phyloP scores from a whole-genome alignment of 225 moss, liverwort and hornwort genomes.

The Pseudisothecium myosuroides region DNA sequence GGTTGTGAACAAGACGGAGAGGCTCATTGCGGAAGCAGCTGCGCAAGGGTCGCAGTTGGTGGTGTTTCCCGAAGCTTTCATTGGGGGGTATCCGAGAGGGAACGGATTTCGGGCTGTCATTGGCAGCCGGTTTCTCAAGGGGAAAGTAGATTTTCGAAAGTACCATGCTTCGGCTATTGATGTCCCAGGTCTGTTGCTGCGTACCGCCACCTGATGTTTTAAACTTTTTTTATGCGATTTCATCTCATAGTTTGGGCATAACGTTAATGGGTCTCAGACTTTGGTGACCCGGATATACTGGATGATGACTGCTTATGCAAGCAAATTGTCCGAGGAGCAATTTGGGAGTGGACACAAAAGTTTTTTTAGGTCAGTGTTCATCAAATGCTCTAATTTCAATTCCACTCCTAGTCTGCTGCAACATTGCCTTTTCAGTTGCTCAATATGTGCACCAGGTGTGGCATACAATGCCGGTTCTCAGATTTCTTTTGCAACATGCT shows the following conservation, averaged over 20 bases:
- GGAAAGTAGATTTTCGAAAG: slow-evolving; percentile 55
- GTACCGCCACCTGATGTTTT: not conserved
- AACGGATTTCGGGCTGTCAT: slow-evolving; percentile 42
- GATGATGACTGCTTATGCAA: not conserved
- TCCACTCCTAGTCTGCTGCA: not conserved
- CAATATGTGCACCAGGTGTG: not conserved
- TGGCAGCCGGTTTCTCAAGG: slow-evolving; percentile 47
- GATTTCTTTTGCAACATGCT: not conserved
- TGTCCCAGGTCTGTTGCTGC: slow-evolving; percentile 45
- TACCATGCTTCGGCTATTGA: slow-evolving; percentile 59
- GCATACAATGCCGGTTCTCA: not conserved
- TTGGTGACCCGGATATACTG: not conserved
- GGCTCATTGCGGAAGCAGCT: slow-evolving; percentile 50
- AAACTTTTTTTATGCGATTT: not conserved
- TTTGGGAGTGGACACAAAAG: too few species aligned
- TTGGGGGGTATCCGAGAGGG: slow-evolving; percentile 64
- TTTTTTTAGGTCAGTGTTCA: too few species aligned
- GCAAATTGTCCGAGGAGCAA: too few species aligned
- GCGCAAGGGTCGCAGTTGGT: slow-evolving; percentile 47
- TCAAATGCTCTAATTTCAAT: not conserved
- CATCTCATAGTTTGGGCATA: not conserved
- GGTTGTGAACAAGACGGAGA: slow-evolving; percentile 49
- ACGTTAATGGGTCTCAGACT: not conserved
- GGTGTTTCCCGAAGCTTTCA: slow-evolving; percentile 72
- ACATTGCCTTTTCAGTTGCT: not conserved